Evolutionary conservation across 495 filamentous ascomycete species (phyloP).

Genomic region (Terfezia claveryi): DNA sequence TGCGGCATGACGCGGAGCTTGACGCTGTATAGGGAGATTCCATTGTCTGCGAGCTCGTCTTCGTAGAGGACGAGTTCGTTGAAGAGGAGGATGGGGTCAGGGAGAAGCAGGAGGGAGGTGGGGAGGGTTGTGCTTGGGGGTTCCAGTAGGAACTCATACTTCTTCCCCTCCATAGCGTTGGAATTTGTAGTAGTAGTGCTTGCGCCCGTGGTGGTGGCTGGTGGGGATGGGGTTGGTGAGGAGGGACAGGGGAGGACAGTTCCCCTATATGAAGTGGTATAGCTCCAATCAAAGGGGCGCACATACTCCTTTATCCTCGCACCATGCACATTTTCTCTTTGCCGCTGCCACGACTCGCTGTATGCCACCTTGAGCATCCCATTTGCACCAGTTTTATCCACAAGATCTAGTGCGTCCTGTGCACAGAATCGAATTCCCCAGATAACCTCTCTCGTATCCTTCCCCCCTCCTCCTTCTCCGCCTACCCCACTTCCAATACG

Average conservation of each 20-base stretch:
- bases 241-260: constrained; percentile 22
- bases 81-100: constrained; percentile 84
- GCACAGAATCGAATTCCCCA: constrained; percentile 69
- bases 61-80: constrained; percentile 92
- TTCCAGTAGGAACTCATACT: no score
- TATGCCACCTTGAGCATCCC: constrained; percentile 79
- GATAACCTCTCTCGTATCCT: constrained; percentile 20
- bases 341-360: constrained; percentile 49
- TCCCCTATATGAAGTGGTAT: constrained; percentile 67
- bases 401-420: constrained; percentile 62
- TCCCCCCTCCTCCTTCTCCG: no score
- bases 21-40: constrained; percentile 63
- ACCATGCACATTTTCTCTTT: constrained; percentile 59
- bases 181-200: not conserved
- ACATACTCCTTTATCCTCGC: constrained; percentile 72
- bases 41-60: constrained; percentile 94
- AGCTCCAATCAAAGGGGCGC: constrained; percentile 94
- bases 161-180: not conserved
- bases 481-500: constrained; percentile 20
- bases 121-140: not conserved
- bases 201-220: not conserved
- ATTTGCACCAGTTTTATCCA: constrained; percentile 71
- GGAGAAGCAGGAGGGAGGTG: constrained; percentile 14
- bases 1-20: constrained; percentile 84
- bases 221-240: not conserved